Base-by-base conservation (phyloP, 129 eudicot genomes). In the Centaurea solstitialis region DNA sequence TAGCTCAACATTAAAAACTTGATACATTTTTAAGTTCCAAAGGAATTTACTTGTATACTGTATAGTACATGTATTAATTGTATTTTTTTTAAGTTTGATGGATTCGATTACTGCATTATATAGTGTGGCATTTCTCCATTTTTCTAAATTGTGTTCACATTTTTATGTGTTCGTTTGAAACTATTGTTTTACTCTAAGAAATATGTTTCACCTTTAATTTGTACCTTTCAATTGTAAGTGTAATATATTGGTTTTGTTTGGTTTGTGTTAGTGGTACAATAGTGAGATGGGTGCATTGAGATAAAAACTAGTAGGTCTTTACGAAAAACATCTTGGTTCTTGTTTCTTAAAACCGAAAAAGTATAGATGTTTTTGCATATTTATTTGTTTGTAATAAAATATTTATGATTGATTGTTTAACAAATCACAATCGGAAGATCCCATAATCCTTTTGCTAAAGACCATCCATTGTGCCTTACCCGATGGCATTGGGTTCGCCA, bases 11-110 rank as follows among this genome's bases (percentile, higher is more conserved):
- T 62, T 39, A 77, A 38, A 45, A n/a, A 35, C 73, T 21, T 72
- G 73, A 5, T 45, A 37, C 40, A 76, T 17, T 28, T 17, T 72
- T 37, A 73, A 7, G 40, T 76, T 76, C 78, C 73, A 26, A 70
- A 70, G 62, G 79, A 75, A 68, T 59, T 68, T 70, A 68, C 71
- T 13, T 69, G 81, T 82, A 76, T 70, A 82, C n/a, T n/a, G 67
- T 4, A 26, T 2, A 26, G n/a, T n/a, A 59, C 9, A 20, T 76
- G 65, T n/a, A 23, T 15, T 22, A 8, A 30, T 70, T 30, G 26
- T 41, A 57, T 50, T 5, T 26, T 74, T 74, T 40, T 74, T 17
- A 9, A 1, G 23, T 30, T 73, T 26, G 40, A 80, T 62, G 78
- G 41, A 37, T 72, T 26, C 26, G 7, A 80, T 45, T 33, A 45